Evolutionary conservation across 2,329 filamentous ascomycete species (phyloP).

Genomic region (Graphium sp.): DNA sequence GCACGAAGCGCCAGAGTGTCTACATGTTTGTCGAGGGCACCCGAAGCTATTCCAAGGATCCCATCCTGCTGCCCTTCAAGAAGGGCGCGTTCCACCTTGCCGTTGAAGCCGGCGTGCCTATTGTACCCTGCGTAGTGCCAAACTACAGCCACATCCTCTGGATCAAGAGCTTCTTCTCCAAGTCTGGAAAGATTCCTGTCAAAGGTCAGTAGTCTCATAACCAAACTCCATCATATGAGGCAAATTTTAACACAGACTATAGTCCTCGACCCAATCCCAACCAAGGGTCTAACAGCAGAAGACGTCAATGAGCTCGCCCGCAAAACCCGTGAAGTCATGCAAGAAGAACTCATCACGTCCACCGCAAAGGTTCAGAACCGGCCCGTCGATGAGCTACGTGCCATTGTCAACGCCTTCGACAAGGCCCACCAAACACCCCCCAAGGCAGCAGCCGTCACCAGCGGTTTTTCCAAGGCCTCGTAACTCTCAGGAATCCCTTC

Average conservation of each 20-base stretch:
- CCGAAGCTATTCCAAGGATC: slow-evolving; percentile 70
- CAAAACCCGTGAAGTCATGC: slow-evolving; percentile 58
- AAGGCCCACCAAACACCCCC: neutral
- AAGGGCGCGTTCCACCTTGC: slow-evolving; percentile 97
- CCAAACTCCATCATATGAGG: neutral
- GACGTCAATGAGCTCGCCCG: slow-evolving; percentile 63
- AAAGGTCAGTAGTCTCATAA: slow-evolving; percentile 38
- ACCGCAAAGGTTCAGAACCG: slow-evolving; percentile 32
- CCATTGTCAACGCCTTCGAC: no score
- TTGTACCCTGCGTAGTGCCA: slow-evolving; percentile 70
- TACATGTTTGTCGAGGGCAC: slow-evolving; percentile 91
- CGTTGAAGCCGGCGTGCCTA: slow-evolving; percentile 81
- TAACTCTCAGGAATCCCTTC: no score
- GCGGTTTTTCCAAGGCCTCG: no score
- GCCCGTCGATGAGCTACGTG: no score
- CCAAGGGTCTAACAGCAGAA: slow-evolving; percentile 50
- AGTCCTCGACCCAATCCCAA: slow-evolving; percentile 73
- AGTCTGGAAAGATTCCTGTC: slow-evolving; percentile 52
- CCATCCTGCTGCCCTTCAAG: slow-evolving; percentile 84
- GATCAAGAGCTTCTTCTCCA: slow-evolving; percentile 47
- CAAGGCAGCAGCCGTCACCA: neutral
- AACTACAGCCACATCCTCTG: slow-evolving; percentile 64
- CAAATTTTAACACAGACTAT: slow-evolving; percentile 3
- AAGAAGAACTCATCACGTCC: slow-evolving; percentile 41
- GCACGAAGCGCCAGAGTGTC: slow-evolving; percentile 52